Evolutionary conservation across 2,329 filamentous ascomycete genomes (phyloP), one percentile per base, ranked within the genome.

Genomic region (Berkeleyomyces basicola): DNA sequence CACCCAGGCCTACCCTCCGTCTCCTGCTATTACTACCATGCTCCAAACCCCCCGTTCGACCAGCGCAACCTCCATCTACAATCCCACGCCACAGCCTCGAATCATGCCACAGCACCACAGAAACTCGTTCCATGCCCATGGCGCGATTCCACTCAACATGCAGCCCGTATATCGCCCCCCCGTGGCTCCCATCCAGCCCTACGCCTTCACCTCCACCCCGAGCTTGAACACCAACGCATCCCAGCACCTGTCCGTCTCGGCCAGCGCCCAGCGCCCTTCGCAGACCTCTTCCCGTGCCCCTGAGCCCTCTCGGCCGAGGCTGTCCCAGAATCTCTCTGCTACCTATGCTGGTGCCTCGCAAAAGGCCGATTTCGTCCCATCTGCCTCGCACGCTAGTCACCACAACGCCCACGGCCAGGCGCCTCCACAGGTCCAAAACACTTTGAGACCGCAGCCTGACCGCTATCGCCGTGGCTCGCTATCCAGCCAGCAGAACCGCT

Each of bases 1-100:
- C 78, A 86, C 91, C 71, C 88, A 92, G 76, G 83, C 86, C 66
- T 88, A 87, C 72, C 82, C 87, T 70, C 85, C 88, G 76, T 86
- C 89, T 74, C 83, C 84, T 70, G 79, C 68, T 59, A n/a, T 55
- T n/a, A 80, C 84, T 69, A 85, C 85, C 67, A 86, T 90, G 81
- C 83, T 91, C 70, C 87, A 90, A 73, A 81, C 85, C 69, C 82
- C 85, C 72, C 82, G 85, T 66, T 79, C 80, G 62, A 85, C 87
- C 65, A 82, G 85, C 71, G 72, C 79, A 63, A 71, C 75, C 59
- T 1, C 49, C 42, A 71, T 76, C 62, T 80, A 81, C 69, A 69
- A 74, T 61, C 79, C 82, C 66, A 70, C 75, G 42, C 74, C 72
- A 66, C 77, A 79, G 66, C 78, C 79, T 66, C 84, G 82, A 67